These are phyloP conservation scores for Porphyridium purpureum DNA, from an alignment of 23 red algal species.

Conservation along the genomic window DNA sequence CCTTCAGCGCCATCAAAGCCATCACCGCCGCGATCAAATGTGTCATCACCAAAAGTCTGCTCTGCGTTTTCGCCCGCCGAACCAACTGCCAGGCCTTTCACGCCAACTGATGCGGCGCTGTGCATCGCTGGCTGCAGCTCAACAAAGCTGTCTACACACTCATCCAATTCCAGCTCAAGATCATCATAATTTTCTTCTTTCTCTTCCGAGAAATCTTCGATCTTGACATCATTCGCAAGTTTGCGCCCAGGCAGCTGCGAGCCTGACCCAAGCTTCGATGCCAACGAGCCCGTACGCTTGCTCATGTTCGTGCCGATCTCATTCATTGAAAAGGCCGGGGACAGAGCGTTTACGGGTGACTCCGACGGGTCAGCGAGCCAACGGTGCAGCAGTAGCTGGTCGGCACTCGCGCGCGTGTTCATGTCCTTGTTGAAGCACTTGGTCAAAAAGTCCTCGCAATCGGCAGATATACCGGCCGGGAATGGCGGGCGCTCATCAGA, in stretches of 20 bases:
- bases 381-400: slow-evolving; percentile 67
- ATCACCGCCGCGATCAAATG: no score
- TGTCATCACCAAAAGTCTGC: no score
- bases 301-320: background rate
- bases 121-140: no score
- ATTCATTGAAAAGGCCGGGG: background rate
- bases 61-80: no score
- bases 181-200: slow-evolving; percentile 34
- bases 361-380: slow-evolving; percentile 29
- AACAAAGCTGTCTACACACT: slow-evolving; percentile 1
- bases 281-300: background rate
- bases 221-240: background rate
- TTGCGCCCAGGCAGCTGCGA: slow-evolving; percentile 1
- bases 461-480: slow-evolving; percentile 42
- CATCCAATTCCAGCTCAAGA: slow-evolving; percentile 16
- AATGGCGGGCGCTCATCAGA: slow-evolving; percentile 88
- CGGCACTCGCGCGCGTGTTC: slow-evolving; percentile 39
- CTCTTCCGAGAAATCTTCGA: slow-evolving; percentile 7
- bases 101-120: no score
- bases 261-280: background rate
- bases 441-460: slow-evolving; percentile 70
- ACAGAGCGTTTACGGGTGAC: background rate
- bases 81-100: no score
- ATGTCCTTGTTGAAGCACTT: slow-evolving; percentile 92
- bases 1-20: no score